A percentile compares a stretch with the other conserved stretches of the same genome.
Evolutionary conservation across 2,329 filamentous ascomycete species (phyloP).

Genomic region (Hyphodiscus sp.): DNA sequence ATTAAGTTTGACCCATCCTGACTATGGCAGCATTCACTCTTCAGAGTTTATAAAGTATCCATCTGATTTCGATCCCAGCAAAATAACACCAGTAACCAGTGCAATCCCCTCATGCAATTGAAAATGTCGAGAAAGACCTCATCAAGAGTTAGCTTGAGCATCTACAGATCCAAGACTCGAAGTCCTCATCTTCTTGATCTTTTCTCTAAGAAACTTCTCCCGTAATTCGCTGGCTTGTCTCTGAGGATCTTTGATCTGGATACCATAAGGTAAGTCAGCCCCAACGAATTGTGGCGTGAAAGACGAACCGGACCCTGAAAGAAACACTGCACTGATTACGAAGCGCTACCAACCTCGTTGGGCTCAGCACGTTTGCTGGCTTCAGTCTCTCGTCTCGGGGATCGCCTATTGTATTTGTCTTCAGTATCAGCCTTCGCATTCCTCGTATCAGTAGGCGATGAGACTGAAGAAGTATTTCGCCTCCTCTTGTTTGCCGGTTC

Average conservation of each 20-base stretch:
- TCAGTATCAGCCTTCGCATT: conserved; percentile 52
- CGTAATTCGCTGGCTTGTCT: conserved; percentile 40
- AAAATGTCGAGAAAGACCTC: conserved; percentile 23
- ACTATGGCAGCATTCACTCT: neutral
- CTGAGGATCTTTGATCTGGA: conserved; percentile 33
- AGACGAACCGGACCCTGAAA: conserved; percentile 6
- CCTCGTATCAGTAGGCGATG: conserved; percentile 39
- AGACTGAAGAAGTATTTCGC: conserved; percentile 46
- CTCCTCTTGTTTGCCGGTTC: conserved; percentile 35
- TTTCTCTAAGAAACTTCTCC: conserved; percentile 46
- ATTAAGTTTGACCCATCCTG: no score
- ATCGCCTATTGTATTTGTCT: conserved; percentile 37
- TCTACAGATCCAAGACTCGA: conserved; percentile 35
- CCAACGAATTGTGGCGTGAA: conserved; percentile 11
- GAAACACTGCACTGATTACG: conserved; percentile 20
- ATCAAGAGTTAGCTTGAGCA: conserved; percentile 41
- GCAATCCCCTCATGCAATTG: neutral
- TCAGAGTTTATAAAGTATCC: neutral
- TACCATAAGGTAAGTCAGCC: conserved; percentile 32
- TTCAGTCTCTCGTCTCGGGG: conserved; percentile 18
- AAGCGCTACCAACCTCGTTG: conserved; percentile 38
- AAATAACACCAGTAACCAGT: neutral
- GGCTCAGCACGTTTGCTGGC: conserved; percentile 20
- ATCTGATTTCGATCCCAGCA: neutral
- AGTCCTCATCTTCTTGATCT: conserved; percentile 50